Evolutionary conservation across 2,329 filamentous ascomycete species (phyloP), one percentile per base, ranked within the genome.

Genomic region (Exophiala sp.): DNA sequence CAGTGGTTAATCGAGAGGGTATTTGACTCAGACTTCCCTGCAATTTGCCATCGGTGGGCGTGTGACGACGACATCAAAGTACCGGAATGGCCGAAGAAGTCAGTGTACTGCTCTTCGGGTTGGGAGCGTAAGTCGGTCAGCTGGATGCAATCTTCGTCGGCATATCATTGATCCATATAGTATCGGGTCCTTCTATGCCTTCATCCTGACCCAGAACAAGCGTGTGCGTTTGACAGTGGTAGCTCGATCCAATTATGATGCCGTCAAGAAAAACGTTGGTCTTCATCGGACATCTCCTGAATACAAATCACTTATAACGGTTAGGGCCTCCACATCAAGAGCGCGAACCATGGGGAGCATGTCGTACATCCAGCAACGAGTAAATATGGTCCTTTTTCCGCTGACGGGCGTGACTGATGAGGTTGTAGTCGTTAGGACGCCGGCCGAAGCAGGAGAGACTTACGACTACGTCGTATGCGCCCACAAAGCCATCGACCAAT

Each of bases 101-200:
- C 46, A 69, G 74, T 29, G 72, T 81, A 1, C 69, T 81, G 1
- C 62, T 81, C 8, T 81, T 80, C 50, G 79, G 78, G 2, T 72
- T 82, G 0, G 78, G 79, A 61, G 79, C 78, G 78, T 81, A 64
- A 66, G 76, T 72, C 16, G 16, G 4, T n/a, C 20, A 18, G 24
- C 10, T 11, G 8, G 14, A 29, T 16, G 33, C 12, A 12, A 20
- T 2, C 9, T 11, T 34, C n/a, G 39, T 14, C 29, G 14, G 11
- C 24, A 12, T 16, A 14, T 14, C 34, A 10, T 47, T 18, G 14
- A 20, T 8, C 14, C 11, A 10, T 11, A 16, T 42, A 81, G 79
- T 0, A 81, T 82, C 47, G 80, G 80, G 24, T 80, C 78, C 2
- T 82, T 83, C 58, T 83, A 83, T 61, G 76, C 78, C 6, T 82